Percentiles rank a stretch among this genome's conserved stretches.
Evolutionary conservation across 2,329 filamentous ascomycete species (phyloP).

Genomic region (Xylaria digitata): DNA sequence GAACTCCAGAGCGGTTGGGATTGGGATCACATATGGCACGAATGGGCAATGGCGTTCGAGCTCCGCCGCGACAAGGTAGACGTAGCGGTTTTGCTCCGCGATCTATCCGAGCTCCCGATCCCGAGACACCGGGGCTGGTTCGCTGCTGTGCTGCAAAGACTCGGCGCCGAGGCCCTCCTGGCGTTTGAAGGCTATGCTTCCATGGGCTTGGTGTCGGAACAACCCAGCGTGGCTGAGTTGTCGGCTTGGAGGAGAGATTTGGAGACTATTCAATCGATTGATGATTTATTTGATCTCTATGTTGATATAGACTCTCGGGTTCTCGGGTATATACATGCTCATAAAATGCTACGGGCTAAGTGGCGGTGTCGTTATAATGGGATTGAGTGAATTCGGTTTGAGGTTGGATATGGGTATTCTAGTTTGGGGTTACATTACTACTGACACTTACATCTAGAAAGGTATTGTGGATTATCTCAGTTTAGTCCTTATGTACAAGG

Average conservation of each 20-base stretch:
- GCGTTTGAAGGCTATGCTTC: background rate
- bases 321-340: background rate
- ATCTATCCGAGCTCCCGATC: background rate
- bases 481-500: too few species aligned
- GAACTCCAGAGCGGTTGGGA: background rate
- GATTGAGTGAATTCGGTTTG: background rate
- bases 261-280: background rate
- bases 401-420: background rate
- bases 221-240: background rate
- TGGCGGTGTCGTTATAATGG: background rate
- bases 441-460: too few species aligned
- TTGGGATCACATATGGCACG: conserved; percentile 29
- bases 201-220: background rate
- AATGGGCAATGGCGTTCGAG: conserved; percentile 28
- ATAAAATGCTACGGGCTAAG: background rate
- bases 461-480: too few species aligned
- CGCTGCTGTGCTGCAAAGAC: background rate
- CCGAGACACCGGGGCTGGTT: background rate
- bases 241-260: background rate
- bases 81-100: background rate
- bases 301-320: background rate
- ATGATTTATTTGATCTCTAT: background rate
- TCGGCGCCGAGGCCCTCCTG: conserved; percentile 19
- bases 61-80: conserved; percentile 18
- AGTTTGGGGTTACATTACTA: background rate